phyloP scores from a whole-genome alignment of 2,329 filamentous ascomycete genomes.

The Periglandula ipomoeae region DNA sequence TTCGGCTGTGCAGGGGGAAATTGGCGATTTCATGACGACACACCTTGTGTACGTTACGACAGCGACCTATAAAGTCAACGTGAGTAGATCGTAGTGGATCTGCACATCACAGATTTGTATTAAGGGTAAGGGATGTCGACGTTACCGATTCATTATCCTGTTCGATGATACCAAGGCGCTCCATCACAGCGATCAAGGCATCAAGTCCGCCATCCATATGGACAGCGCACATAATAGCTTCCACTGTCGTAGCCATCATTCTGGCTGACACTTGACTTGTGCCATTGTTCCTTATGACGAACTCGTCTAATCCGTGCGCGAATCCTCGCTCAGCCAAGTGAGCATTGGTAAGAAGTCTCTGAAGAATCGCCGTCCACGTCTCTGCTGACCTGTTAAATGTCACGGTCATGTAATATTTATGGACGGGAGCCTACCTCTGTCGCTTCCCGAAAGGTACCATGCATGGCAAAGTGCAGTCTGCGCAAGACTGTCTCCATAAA shows the following conservation, averaged over 20 bases:
- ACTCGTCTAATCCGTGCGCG: neutral
- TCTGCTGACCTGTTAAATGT: no score
- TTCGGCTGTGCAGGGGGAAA: no score
- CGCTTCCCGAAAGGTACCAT: neutral
- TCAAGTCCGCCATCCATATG: neutral
- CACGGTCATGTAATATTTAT: no score
- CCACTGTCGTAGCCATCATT: neutral
- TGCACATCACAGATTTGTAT: no score
- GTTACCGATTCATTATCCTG: no score
- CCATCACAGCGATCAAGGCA: neutral
- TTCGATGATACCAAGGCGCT: no score
- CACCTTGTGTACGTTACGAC: no score
- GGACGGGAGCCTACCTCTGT: neutral
- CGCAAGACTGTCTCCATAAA: neutral
- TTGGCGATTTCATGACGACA: no score
- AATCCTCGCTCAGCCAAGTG: neutral
- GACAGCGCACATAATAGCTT: neutral
- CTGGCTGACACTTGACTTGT: neutral
- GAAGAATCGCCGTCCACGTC: neutral
- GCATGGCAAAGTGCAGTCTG: neutral
- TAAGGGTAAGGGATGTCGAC: no score
- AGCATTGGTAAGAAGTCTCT: neutral
- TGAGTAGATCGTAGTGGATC: no score
- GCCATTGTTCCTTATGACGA: neutral
- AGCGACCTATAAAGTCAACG: no score